Conservation (phyloP, 164 flowering plant genomes). For the Vitis rupestris region DNA sequence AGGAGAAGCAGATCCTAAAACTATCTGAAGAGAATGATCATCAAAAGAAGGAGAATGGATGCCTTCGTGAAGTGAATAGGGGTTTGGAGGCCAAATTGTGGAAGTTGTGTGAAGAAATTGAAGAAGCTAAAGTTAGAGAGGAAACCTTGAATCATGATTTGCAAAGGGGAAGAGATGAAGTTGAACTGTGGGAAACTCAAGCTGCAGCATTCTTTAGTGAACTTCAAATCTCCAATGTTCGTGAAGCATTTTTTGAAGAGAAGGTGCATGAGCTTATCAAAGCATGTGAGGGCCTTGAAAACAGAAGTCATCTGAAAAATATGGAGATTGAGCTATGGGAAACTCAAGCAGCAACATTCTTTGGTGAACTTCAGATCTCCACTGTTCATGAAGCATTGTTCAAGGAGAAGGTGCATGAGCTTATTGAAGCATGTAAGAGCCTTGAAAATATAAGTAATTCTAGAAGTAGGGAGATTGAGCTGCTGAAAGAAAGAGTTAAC, state of each 20-base stretch:
- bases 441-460: conserved; percentile 25
- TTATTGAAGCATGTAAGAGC: conserved; percentile 26
- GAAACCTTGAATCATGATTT: conserved; percentile 30
- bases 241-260: conserved; percentile 42
- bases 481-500: conserved; percentile 33
- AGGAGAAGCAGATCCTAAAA: conserved; percentile 31
- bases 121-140: conserved; percentile 26
- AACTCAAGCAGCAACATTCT: conserved; percentile 30
- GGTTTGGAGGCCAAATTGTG: conserved; percentile 26
- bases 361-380: conserved; percentile 40
- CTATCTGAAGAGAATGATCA: conserved; percentile 29
- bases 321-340: conserved; percentile 38
- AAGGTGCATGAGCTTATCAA: conserved; percentile 42
- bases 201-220: conserved; percentile 33
- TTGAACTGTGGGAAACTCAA: conserved; percentile 38
- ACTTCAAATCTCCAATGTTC: conserved; percentile 37
- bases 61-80: conserved; percentile 17
- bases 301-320: no score
- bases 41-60: conserved; percentile 24
- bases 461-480: conserved; percentile 28
- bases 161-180: conserved; percentile 27
- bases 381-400: conserved; percentile 36
- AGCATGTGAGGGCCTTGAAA: no score
- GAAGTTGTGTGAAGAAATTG: conserved; percentile 23
- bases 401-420: conserved; percentile 49